phyloP scores from a whole-genome alignment of 2,329 filamentous ascomycete species.

The Stachybotrys elegans region DNA sequence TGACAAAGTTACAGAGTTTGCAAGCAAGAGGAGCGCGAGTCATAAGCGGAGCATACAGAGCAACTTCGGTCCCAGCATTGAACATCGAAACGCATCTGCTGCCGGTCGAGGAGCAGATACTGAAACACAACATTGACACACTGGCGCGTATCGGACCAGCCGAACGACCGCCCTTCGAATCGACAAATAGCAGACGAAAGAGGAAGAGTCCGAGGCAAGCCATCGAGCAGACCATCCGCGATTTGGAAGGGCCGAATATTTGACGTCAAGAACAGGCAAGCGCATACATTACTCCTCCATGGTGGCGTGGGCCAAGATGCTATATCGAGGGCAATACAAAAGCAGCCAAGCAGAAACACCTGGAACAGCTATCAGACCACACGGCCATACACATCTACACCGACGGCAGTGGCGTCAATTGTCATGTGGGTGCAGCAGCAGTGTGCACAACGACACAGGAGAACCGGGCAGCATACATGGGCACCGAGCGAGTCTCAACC shows the following conservation, averaged over 20 bases:
- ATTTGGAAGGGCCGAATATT: not conserved
- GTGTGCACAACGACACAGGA: slow-evolving; percentile 3
- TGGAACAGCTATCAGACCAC: slow-evolving; percentile 1
- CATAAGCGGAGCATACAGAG: slow-evolving; percentile 3
- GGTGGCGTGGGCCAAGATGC: not conserved
- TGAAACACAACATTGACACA: not conserved
- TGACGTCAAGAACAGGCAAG: not conserved
- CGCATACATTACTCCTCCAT: not conserved
- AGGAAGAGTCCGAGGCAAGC: not conserved
- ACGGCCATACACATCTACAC: slow-evolving; percentile 6
- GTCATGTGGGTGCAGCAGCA: slow-evolving; percentile 4
- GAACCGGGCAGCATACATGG: slow-evolving; percentile 2
- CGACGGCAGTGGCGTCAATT: slow-evolving; percentile 4
- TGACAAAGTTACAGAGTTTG: slow-evolving; percentile 1
- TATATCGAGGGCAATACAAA: slow-evolving; percentile 3
- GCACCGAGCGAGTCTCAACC: slow-evolving; percentile 1
- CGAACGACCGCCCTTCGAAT: not conserved
- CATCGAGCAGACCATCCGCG: not conserved
- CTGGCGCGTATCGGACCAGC: not conserved
- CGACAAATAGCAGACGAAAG: not conserved
- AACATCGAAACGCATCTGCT: slow-evolving; percentile 3
- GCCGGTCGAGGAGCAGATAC: slow-evolving; percentile 3
- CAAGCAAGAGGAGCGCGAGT: slow-evolving; percentile 1
- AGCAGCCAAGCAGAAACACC: slow-evolving; percentile 1
- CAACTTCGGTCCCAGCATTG: slow-evolving; percentile 1